A percentile compares a stretch with the other conserved stretches of the same genome.
phyloP scores from a whole-genome alignment of 1,284 basidiomycete species.

The Athelia psychrophila region DNA sequence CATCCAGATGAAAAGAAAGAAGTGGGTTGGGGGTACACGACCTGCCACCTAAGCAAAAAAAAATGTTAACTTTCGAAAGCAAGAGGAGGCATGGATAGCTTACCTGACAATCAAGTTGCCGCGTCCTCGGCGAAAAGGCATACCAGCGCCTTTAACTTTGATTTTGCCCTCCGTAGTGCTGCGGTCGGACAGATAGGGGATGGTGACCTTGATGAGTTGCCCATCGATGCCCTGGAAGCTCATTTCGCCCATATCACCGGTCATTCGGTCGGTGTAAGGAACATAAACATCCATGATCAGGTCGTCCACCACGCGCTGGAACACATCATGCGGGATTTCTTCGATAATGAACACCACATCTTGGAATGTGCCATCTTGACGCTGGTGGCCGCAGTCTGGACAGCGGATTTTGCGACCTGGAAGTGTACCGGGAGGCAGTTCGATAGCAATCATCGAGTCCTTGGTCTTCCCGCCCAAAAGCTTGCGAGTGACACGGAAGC shows the following conservation, averaged over 20 bases:
- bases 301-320: constrained; percentile 72
- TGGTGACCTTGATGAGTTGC: constrained; percentile 53
- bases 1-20: neutral
- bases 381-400: constrained; percentile 75
- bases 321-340: constrained; percentile 69
- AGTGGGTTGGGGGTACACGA: neutral
- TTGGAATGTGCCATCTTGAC: constrained; percentile 64
- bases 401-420: constrained; percentile 80
- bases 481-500: constrained; percentile 77
- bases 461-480: constrained; percentile 60
- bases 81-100: constrained; percentile 22
- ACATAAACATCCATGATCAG: constrained; percentile 66
- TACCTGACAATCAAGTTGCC: constrained; percentile 80
- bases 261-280: constrained; percentile 67
- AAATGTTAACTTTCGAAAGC: neutral
- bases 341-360: constrained; percentile 81
- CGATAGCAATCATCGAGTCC: constrained; percentile 73
- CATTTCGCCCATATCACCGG: constrained; percentile 43
- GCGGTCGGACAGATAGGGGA: constrained; percentile 67
- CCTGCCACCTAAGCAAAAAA: neutral
- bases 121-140: constrained; percentile 76
- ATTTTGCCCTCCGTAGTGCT: constrained; percentile 57
- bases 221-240: constrained; percentile 73
- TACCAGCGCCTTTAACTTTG: constrained; percentile 70
- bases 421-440: constrained; percentile 70